Conservation (phyloP, 192 early-diverging fungal species). For the Entomortierella parvispora region DNA sequence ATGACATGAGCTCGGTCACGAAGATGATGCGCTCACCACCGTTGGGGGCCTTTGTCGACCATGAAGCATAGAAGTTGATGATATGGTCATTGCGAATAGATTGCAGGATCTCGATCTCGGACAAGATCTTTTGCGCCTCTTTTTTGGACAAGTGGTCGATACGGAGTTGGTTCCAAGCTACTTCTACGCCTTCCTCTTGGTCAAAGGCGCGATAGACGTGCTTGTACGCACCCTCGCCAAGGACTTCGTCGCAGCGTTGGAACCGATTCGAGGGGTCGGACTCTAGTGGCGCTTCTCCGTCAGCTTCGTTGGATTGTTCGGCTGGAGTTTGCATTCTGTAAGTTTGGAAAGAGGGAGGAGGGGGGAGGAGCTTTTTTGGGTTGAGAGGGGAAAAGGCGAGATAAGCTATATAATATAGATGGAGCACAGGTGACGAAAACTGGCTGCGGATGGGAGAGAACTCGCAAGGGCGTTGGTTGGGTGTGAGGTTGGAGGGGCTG, state of each 20-base stretch:
- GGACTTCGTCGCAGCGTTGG: slow-evolving; percentile 62
- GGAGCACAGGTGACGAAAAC: not conserved
- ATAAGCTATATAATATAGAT: too few species aligned
- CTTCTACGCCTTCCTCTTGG: slow-evolving; percentile 86
- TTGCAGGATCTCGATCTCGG: slow-evolving; percentile 77
- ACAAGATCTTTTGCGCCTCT: slow-evolving; percentile 47
- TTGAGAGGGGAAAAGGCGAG: too few species aligned
- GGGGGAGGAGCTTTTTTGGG: too few species aligned
- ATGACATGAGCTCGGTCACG: slow-evolving; percentile 92
- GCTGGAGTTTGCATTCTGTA: slow-evolving; percentile 23
- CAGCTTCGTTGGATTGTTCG: slow-evolving; percentile 45
- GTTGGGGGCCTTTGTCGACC: slow-evolving; percentile 66
- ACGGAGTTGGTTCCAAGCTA: slow-evolving; percentile 89
- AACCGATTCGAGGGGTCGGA: slow-evolving; percentile 75
- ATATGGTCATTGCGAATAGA: slow-evolving; percentile 84
- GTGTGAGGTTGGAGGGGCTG: not conserved
- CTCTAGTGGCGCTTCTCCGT: slow-evolving; percentile 51
- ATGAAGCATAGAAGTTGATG: slow-evolving; percentile 79
- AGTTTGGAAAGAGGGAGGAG: not conserved
- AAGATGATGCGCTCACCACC: slow-evolving; percentile 78
- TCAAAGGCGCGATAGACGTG: slow-evolving; percentile 86
- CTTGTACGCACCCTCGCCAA: slow-evolving; percentile 88
- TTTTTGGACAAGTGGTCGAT: slow-evolving; percentile 57
- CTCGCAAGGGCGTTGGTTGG: not conserved
- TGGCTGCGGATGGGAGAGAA: not conserved